Base-by-base conservation (phyloP, 106 monocot genomes). In the Dendrobium catenatum region DNA sequence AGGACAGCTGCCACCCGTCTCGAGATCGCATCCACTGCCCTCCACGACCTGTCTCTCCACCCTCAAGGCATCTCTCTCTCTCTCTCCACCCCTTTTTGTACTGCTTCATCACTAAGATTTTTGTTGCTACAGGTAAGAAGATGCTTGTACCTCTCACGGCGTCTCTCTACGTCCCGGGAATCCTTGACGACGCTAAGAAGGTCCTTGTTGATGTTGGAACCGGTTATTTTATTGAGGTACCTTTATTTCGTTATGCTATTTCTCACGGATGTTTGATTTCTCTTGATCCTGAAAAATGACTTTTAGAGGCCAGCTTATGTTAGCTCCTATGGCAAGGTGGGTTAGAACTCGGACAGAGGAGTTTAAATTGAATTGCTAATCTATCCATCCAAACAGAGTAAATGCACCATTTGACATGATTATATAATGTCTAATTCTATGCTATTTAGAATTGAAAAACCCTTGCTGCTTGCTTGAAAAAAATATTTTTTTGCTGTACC, bases 141-240 rank as follows among this genome's bases (percentile, higher is more conserved):
- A 89, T 99, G 87, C 88, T 95, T 27, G 98, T 99, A 19, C 98
- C 98, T 43, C 88, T 99, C 51, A 99, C 98, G 55, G 90, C 98
- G 6, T 99, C 98, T 2, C 95, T 99, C 17, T 99, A 95, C 77
- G 98, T 99, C 4, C 89, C 91, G 51, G 98, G 98, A 54, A 88
- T 85, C 16, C 93, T 99, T 0, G 95, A 99, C 67, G 93, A 99
- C 73, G 87, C 91, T 26, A 87, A 93, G 19, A 91, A 87, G 44
- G 98, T 99, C 29, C 91, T 99, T 47, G 89, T 99, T 37, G 98
- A 99, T 67, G 98, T 95, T 27, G 98, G 98, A 54, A 99, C 98
- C 9, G 98, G 98, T n/a, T 99, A 99, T 86, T 99, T 95, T 84
- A 89, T 99, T 66, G 95, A 99, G 98, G 98, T 98, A n/a, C 70